phyloP scores from a whole-genome alignment of 352 stramenopile genomes.

The Phytopythium aichiense region DNA sequence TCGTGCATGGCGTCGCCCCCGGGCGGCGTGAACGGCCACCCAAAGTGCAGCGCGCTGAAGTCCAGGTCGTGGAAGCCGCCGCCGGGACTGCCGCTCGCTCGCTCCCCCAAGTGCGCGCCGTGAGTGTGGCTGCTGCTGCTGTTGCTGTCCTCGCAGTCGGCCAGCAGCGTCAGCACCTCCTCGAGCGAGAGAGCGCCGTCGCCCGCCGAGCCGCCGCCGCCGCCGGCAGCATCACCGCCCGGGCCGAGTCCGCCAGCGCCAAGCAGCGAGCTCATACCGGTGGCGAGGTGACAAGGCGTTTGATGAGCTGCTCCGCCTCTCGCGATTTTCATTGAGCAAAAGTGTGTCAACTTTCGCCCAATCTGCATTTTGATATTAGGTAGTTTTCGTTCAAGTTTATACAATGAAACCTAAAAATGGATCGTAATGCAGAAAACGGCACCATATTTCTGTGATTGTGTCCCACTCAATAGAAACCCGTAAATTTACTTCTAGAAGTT shows the following conservation, averaged over 20 bases:
- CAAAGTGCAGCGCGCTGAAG: background rate
- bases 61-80: background rate
- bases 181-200: slow-evolving; percentile 36
- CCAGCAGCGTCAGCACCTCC: slow-evolving; percentile 35
- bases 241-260: background rate
- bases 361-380: no score
- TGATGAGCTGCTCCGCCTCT: no score
- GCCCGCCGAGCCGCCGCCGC: slow-evolving; percentile 3
- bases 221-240: background rate
- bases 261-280: slow-evolving; percentile 7
- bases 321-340: no score
- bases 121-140: no score
- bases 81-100: background rate
- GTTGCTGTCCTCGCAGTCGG: slow-evolving; percentile 26
- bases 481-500: no score
- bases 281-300: no score
- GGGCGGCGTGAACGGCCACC: background rate
- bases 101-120: background rate
- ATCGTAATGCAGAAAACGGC: no score
- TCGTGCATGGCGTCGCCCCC: background rate
- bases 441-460: no score
- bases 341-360: no score
- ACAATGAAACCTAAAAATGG: no score
- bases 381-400: no score
- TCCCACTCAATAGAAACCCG: no score